phyloP scores from a whole-genome alignment of 2,329 filamentous ascomycete genomes.

The Aspergillus sp. region DNA sequence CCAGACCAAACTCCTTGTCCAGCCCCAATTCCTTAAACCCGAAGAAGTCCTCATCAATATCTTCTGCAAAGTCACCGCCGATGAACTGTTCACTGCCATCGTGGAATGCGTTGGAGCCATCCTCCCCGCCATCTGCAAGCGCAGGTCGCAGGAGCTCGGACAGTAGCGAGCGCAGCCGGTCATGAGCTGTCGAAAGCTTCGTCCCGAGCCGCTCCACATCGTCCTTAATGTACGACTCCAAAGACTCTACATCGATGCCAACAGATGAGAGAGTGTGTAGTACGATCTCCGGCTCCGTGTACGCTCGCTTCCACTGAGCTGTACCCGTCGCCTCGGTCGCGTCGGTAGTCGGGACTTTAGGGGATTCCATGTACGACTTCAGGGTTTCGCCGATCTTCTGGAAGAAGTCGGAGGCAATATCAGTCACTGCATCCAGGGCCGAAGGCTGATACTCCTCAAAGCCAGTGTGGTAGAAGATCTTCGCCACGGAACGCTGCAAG shows the following conservation, averaged over 20 bases:
- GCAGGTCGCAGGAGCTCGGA: conserved; percentile 92
- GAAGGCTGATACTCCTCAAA: conserved; percentile 98
- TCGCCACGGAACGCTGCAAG: conserved; percentile 85
- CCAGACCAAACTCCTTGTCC: conserved; percentile 84
- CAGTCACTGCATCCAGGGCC: conserved; percentile 84
- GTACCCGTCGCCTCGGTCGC: conserved; percentile 43
- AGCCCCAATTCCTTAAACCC: conserved; percentile 94
- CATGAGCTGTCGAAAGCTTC: conserved; percentile 82
- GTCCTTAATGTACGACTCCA: conserved; percentile 88
- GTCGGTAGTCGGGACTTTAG: conserved; percentile 64
- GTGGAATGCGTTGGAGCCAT: conserved; percentile 88
- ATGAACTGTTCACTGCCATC: conserved; percentile 97
- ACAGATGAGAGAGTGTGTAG: conserved; percentile 83
- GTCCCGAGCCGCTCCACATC: conserved; percentile 83
- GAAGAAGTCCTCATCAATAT: conserved; percentile 98
- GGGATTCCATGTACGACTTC: conserved; percentile 78
- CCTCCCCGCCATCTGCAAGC: conserved; percentile 73
- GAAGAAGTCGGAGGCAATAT: conserved; percentile 88
- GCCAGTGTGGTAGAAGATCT: conserved; percentile 92
- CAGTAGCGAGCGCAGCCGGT: conserved; percentile 90
- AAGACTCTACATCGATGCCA: conserved; percentile 74
- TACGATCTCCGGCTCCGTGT: conserved; percentile 80
- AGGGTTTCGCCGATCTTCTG: conserved; percentile 77
- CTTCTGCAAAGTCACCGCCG: conserved; percentile 94
- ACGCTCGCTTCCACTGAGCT: conserved; percentile 63